phyloP scores from a whole-genome alignment of 1,284 basidiomycete species.

The Hemileia vastatrix region DNA sequence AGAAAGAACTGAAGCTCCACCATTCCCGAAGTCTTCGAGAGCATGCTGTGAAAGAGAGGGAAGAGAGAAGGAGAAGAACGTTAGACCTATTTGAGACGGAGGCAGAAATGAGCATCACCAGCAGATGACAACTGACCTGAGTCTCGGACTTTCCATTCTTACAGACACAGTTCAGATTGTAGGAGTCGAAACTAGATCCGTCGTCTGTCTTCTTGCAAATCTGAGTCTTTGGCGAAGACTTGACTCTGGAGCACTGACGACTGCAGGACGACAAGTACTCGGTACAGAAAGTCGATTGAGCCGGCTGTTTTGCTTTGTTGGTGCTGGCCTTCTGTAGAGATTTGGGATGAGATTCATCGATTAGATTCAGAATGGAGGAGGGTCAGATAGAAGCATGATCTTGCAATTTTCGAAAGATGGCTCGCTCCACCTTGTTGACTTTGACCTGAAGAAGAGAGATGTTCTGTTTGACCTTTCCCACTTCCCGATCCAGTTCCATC shows the following conservation, averaged over 20 bases:
- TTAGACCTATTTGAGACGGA: neutral
- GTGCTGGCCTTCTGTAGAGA: neutral
- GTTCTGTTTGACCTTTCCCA: too few species aligned
- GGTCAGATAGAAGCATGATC: too few species aligned
- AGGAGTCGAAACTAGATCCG: neutral
- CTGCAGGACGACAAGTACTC: neutral
- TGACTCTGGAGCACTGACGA: neutral
- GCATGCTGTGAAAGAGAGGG: too few species aligned
- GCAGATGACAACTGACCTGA: neutral
- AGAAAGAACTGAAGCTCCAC: neutral
- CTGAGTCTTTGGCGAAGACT: neutral
- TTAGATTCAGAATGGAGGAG: too few species aligned
- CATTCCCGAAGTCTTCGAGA: too few species aligned
- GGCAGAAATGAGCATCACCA: too few species aligned
- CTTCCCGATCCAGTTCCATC: too few species aligned
- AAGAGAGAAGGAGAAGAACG: too few species aligned
- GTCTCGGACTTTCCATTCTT: neutral
- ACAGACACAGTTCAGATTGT: neutral
- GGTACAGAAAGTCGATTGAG: neutral
- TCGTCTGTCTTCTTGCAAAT: neutral
- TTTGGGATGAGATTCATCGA: too few species aligned
- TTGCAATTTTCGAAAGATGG: too few species aligned
- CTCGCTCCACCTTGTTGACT: too few species aligned
- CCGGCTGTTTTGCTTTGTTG: neutral
- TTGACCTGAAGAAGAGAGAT: too few species aligned